Conservation (phyloP, 176 grass and related monocot genomes). For the Dactylis glomerata region DNA sequence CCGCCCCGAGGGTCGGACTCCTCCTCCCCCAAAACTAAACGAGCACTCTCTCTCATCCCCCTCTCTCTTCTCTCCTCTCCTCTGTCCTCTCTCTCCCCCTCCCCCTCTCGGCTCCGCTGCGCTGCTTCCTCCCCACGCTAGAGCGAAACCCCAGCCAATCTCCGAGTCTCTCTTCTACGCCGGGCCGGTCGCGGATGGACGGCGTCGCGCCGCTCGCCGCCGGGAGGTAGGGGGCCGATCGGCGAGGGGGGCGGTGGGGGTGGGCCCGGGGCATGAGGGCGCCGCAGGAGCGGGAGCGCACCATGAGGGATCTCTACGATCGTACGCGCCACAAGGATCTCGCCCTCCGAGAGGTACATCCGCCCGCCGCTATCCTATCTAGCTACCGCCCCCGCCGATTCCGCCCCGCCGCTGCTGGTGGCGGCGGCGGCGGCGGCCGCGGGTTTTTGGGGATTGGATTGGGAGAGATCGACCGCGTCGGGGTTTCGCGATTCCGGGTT, state of each 20-base stretch:
- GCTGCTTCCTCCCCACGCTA: constrained; percentile 41
- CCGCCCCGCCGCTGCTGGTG: neutral
- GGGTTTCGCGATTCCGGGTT: neutral
- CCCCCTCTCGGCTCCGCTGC: neutral
- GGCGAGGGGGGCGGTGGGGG: neutral
- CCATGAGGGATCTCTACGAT: constrained; percentile 62
- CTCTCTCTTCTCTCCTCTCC: neutral
- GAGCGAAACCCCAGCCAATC: neutral
- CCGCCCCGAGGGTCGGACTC: constrained; percentile 11
- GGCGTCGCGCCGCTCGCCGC: neutral
- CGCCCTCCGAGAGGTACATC: constrained; percentile 30
- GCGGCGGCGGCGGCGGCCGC: neutral
- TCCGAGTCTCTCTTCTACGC: neutral
- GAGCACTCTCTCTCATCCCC: neutral
- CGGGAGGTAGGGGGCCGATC: constrained; percentile 47
- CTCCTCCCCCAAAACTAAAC: constrained; percentile 21
- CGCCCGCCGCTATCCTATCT: neutral
- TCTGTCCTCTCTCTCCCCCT: neutral
- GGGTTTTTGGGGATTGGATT: neutral
- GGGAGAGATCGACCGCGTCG: neutral
- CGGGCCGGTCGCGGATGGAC: constrained; percentile 1
- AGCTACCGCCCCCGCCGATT: neutral
- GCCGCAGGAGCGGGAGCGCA: constrained; percentile 43
- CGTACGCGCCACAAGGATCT: constrained; percentile 33
- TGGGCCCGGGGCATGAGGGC: constrained; percentile 36